Evolutionary conservation across 2,329 filamentous ascomycete species (phyloP).

Genomic region (Colletotrichum sp.): DNA sequence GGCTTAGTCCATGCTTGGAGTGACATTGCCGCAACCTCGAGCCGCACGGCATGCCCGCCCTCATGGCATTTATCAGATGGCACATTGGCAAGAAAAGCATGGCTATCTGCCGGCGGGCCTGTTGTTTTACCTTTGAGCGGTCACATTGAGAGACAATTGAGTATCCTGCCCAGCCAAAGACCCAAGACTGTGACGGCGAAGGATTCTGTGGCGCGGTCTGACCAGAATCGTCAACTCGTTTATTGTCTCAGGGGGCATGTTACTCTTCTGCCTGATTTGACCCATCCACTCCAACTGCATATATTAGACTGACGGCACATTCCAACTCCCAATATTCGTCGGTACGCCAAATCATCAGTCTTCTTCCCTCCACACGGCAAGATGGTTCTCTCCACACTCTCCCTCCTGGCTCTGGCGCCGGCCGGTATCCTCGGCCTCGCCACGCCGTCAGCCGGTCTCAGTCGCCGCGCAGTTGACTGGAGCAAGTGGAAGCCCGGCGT

Average conservation of each 20-base stretch:
- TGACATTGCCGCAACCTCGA: background rate
- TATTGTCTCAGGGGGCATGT: background rate
- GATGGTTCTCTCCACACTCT: background rate
- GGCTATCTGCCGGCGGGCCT: background rate
- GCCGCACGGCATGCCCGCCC: background rate
- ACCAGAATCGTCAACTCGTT: background rate
- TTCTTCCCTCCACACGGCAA: background rate
- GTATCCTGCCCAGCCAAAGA: background rate
- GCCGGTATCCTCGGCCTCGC: background rate
- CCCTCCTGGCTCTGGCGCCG: background rate
- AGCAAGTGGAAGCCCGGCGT: slow-evolving; percentile 31
- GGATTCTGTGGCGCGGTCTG: background rate
- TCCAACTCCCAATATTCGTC: background rate
- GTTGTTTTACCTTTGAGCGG: background rate
- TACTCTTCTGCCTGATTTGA: background rate
- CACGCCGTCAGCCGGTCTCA: background rate
- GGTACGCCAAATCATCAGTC: background rate
- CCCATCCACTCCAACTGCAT: background rate
- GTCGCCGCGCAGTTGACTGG: slow-evolving; percentile 9
- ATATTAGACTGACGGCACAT: background rate
- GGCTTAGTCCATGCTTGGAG: background rate
- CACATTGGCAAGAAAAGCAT: background rate
- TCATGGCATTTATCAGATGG: background rate
- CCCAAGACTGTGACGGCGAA: background rate
- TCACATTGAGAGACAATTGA: background rate